Evolutionary conservation across 2,329 filamentous ascomycete genomes (phyloP).

Genomic region (Dothistroma septosporum): DNA sequence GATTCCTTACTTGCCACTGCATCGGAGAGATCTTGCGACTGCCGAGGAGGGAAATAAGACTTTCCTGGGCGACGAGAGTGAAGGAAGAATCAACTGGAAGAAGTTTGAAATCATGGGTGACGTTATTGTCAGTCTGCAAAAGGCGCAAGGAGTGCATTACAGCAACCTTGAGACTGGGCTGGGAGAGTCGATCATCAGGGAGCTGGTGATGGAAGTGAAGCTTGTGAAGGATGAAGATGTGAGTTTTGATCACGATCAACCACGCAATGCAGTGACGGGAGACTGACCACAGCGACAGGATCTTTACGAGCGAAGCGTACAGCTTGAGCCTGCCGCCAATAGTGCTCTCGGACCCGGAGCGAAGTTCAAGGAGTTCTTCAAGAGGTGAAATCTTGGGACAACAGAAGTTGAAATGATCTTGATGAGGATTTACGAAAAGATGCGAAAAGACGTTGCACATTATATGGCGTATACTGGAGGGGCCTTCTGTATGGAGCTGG

Average conservation of each 20-base stretch:
- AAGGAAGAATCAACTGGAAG: slow-evolving; percentile 80
- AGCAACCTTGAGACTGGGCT: slow-evolving; percentile 53
- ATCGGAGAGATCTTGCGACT: slow-evolving; percentile 82
- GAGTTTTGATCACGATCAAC: slow-evolving; percentile 34
- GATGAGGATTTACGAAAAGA: background rate
- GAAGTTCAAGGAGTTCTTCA: slow-evolving; percentile 45
- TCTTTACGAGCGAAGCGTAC: slow-evolving; percentile 56
- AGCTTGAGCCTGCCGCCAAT: slow-evolving; percentile 45
- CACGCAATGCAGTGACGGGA: background rate
- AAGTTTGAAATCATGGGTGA: slow-evolving; percentile 97
- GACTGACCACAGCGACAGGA: slow-evolving; percentile 40
- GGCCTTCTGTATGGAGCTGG: background rate
- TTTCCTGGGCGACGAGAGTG: slow-evolving; percentile 60
- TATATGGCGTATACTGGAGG: background rate
- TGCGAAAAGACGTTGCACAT: background rate
- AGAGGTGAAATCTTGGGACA: slow-evolving; percentile 37
- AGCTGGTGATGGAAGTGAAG: slow-evolving; percentile 74
- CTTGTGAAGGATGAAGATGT: slow-evolving; percentile 87
- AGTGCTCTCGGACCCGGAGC: slow-evolving; percentile 28
- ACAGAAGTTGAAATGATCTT: background rate
- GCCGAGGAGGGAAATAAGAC: slow-evolving; percentile 91
- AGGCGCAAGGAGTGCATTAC: slow-evolving; percentile 82
- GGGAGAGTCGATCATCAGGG: slow-evolving; percentile 65
- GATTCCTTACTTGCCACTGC: slow-evolving; percentile 89
- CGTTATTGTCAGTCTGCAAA: slow-evolving; percentile 83